Evolutionary conservation across 495 filamentous ascomycete species (phyloP), one percentile per base, ranked within the genome.

Genomic region (Cryomyces antarcticus): DNA sequence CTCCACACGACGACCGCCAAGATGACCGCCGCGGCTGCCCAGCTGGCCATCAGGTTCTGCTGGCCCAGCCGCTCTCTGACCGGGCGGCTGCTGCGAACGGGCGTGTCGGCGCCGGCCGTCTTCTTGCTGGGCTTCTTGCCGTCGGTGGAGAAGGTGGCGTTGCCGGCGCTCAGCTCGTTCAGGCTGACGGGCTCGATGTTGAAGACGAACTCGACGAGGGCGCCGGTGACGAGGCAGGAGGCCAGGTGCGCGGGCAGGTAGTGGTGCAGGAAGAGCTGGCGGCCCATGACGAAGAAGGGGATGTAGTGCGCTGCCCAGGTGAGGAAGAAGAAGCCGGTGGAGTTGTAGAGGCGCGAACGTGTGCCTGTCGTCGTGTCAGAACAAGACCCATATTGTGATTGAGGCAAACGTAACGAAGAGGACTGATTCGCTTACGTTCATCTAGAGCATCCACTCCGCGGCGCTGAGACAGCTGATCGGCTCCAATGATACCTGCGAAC

Each of bases 271-370:
- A 80, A 80, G 53, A 77, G 74, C 56, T 80, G 76, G 41, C 76
- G 76, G 46, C 76, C 76, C 76, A 80, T 80, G 52, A 79, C 63
- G 67, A 74, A 80, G 68, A 80, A 80, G 46, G 76, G 76, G 58
- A 78, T 64, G 59, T 79, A 80, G 57, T 80, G 76, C 30, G 76
- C 72, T n/a, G 69, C 73, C 76, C 76, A 80, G 61, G 70, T 71
- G 45, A 97, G 80, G 75, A 94, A 96, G 62, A 97, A 82, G 74
- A 97, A 97, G 37, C 89, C 89, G 0, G 92, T 96, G 47, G 82
- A 92, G 69, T 95, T 94, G 62, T 97, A 97, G 47, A 97, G 72
- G 44, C 86, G 83, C 31, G 80, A 86, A 42, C 89, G 85, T 30
- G 89, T 81, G 53, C 86, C 86, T 77, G 60, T 42, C 12, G 29